phyloP scores from a whole-genome alignment of 345 rosid species.

The Hypericum perforatum region DNA sequence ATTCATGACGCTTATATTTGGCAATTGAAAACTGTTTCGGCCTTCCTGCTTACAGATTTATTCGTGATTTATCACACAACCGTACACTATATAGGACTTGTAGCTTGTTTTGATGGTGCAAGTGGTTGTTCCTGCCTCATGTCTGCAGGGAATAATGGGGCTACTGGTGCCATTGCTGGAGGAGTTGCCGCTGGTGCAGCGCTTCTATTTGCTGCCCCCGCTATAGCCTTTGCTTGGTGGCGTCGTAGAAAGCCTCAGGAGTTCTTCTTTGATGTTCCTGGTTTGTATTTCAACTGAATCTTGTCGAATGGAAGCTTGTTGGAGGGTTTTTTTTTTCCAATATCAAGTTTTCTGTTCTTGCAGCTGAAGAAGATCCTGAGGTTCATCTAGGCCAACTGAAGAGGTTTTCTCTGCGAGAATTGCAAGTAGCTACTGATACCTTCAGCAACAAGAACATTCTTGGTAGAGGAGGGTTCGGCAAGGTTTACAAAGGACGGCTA shows the following conservation, averaged over 20 bases:
- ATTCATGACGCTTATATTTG: no score
- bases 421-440: constrained; percentile 26
- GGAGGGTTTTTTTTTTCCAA: not conserved
- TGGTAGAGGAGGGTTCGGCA: constrained; percentile 28
- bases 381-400: constrained; percentile 26
- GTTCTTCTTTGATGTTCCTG: constrained; percentile 26
- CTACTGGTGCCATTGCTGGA: constrained; percentile 28
- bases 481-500: constrained; percentile 26
- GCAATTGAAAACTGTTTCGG: no score
- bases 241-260: constrained; percentile 20
- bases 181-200: constrained; percentile 34
- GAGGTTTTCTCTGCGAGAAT: constrained; percentile 25
- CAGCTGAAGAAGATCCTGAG: constrained; percentile 30
- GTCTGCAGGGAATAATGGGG: constrained; percentile 13
- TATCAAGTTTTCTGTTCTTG: not conserved
- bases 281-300: constrained; percentile 14
- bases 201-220: constrained; percentile 25
- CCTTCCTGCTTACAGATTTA: no score
- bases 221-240: constrained; percentile 23
- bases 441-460: constrained; percentile 29
- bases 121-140: not conserved
- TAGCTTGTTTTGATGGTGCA: no score
- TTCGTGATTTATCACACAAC: no score
- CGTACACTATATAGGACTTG: no score
- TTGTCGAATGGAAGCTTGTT: not conserved